Percentiles rank a stretch among this genome's conserved stretches.
Evolutionary conservation across 306 rosid genomes (phyloP).

Genomic region (Gynostemma pentaphyllum): DNA sequence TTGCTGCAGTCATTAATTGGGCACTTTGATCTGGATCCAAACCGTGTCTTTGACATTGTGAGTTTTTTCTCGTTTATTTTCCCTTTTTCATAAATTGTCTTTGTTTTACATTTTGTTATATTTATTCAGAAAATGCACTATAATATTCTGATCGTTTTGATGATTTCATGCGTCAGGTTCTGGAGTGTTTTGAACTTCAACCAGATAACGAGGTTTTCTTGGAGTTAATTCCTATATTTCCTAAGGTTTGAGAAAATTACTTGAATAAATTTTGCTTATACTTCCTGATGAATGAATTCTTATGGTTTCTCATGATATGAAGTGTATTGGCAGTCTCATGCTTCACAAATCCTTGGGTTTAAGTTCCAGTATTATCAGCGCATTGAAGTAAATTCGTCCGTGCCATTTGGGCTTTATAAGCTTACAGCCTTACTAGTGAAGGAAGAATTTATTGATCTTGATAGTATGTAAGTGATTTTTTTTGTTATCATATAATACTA

Average conservation of each 20-base stretch:
- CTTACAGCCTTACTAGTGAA: conserved; percentile 90
- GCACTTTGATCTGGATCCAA: conserved; percentile 97
- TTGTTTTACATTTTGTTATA: background rate
- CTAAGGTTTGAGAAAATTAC: conserved; percentile 44
- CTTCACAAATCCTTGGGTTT: conserved; percentile 94
- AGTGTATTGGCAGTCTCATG: conserved; percentile 81
- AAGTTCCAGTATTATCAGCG: conserved; percentile 96
- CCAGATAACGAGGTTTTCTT: conserved; percentile 61
- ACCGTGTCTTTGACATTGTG: conserved; percentile 95
- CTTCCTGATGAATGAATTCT: background rate
- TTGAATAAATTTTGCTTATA: background rate
- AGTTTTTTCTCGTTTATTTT: conserved; percentile 18
- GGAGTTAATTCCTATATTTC: conserved; percentile 92
- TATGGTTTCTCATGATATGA: conserved; percentile 6
- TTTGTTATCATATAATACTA: background rate
- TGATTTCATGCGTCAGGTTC: conserved; percentile 38
- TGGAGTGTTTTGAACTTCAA: conserved; percentile 93
- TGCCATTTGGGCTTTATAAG: conserved; percentile 83
- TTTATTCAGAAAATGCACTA: conserved; percentile 3
- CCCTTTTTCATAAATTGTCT: background rate
- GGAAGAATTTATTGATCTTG: conserved; percentile 85
- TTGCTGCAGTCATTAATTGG: conserved; percentile 93
- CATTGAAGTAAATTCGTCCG: conserved; percentile 70
- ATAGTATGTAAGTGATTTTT: conserved; percentile 63
- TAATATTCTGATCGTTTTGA: background rate